Evolutionary conservation across 345 rosid genomes (phyloP).

Genomic region (Arabidopsis arenosa): DNA sequence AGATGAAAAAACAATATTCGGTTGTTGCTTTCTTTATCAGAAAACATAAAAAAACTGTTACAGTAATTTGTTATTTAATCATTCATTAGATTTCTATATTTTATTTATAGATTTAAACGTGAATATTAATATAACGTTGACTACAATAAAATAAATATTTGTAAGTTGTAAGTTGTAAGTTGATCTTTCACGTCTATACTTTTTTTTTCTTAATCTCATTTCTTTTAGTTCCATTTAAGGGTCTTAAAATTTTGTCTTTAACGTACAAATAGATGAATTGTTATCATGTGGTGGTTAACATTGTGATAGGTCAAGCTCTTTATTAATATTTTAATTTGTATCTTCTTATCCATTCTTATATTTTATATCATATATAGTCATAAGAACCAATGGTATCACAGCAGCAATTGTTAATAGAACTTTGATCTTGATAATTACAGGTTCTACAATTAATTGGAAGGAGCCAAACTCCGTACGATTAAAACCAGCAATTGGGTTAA

Average conservation of each 20-base stretch:
- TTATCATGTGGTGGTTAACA: conserved; percentile 30
- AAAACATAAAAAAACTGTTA: too few relatives aligned
- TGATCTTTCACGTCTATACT: neutral
- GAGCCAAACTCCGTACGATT: conserved; percentile 27
- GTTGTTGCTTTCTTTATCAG: neutral
- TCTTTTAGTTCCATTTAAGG: neutral
- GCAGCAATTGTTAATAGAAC: conserved; percentile 27
- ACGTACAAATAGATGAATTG: neutral
- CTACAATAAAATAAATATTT: too few relatives aligned
- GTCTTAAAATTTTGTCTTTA: neutral
- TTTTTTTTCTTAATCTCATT: neutral
- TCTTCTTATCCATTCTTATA: conserved; percentile 34
- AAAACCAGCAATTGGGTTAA: conserved; percentile 22
- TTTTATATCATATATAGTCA: conserved; percentile 25
- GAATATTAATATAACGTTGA: neutral
- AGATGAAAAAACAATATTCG: neutral
- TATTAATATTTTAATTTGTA: conserved; percentile 6
- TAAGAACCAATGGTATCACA: conserved; percentile 20
- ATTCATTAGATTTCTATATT: neutral
- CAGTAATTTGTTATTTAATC: neutral
- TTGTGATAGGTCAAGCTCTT: conserved; percentile 33
- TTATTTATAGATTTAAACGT: neutral
- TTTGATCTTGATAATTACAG: conserved; percentile 15
- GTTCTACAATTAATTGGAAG: conserved; percentile 16
- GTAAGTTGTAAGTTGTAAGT: neutral